These are phyloP conservation scores for Calonectria pteridis DNA, from an alignment of 2,329 filamentous ascomycete species.

Conservation along the genomic window DNA sequence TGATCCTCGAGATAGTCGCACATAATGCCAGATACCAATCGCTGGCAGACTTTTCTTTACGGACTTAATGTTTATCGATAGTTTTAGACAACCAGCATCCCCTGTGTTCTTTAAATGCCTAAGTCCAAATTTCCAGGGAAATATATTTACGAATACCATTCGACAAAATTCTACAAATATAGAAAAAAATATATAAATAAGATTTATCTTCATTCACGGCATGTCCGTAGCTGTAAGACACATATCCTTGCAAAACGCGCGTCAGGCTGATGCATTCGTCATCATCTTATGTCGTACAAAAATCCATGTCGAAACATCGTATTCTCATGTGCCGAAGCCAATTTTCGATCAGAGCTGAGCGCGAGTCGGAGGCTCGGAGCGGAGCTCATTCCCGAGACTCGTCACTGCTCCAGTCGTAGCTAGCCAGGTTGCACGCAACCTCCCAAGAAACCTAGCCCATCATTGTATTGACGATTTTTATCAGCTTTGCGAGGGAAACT, in stretches of 20 bases:
- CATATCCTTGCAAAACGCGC: background rate
- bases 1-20: background rate
- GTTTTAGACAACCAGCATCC: background rate
- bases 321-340: background rate
- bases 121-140: background rate
- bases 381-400: conserved; percentile 8
- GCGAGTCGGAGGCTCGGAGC: background rate
- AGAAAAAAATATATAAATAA: background rate
- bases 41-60: background rate
- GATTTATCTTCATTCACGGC: no score
- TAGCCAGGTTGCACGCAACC: background rate
- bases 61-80: background rate
- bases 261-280: background rate
- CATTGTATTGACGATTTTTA: no score
- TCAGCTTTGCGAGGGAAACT: background rate
- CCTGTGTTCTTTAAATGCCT: background rate
- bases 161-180: background rate
- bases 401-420: background rate
- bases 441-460: background rate
- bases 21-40: background rate
- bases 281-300: background rate
- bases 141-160: background rate
- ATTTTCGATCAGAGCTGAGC: conserved; percentile 4
- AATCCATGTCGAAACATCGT: background rate
- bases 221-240: background rate